Conservation (phyloP, 2,329 filamentous ascomycete species). For the Colletotrichum sublineola region DNA sequence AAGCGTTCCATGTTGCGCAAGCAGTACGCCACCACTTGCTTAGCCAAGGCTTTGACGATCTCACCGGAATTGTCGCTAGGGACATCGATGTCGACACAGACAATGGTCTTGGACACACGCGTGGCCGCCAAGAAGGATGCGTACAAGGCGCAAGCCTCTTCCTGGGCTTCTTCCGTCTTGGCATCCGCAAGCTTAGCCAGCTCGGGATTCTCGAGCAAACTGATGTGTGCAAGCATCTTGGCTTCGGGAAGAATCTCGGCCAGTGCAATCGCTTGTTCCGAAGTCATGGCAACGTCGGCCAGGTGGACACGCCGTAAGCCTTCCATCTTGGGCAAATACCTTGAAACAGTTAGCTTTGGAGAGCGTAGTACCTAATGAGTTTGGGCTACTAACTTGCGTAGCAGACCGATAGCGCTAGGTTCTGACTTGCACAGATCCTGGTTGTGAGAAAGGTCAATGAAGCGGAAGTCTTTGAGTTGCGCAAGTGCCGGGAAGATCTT, state of each 20-base stretch:
- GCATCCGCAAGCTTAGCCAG: conserved; percentile 79
- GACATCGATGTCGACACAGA: conserved; percentile 93
- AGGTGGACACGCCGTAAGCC: conserved; percentile 88
- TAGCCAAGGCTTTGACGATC: conserved; percentile 90
- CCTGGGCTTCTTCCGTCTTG: conserved; percentile 82
- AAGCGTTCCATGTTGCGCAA: conserved; percentile 89
- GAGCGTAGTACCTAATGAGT: neutral
- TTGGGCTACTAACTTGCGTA: conserved; percentile 75
- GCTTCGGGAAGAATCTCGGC: conserved; percentile 92
- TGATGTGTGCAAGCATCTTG: conserved; percentile 84
- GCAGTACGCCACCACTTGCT: conserved; percentile 95
- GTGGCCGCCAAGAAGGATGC: conserved; percentile 91
- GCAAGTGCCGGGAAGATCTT: conserved; percentile 81
- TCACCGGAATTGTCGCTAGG: conserved; percentile 86
- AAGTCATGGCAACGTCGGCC: conserved; percentile 83
- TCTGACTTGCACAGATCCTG: conserved; percentile 80
- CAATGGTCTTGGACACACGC: conserved; percentile 83
- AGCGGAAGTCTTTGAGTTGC: conserved; percentile 80
- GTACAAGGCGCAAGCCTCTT: conserved; percentile 94
- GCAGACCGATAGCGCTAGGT: conserved; percentile 78
- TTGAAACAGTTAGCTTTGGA: conserved; percentile 47
- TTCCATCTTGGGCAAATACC: conserved; percentile 83
- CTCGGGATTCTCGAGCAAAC: conserved; percentile 84
- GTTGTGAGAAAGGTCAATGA: conserved; percentile 94
- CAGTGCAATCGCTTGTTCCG: conserved; percentile 90